Percentiles rank a stretch among this genome's conserved stretches.
Evolutionary conservation across 2,329 filamentous ascomycete species (phyloP).

Genomic region (Neopestalotiopsis rosae): DNA sequence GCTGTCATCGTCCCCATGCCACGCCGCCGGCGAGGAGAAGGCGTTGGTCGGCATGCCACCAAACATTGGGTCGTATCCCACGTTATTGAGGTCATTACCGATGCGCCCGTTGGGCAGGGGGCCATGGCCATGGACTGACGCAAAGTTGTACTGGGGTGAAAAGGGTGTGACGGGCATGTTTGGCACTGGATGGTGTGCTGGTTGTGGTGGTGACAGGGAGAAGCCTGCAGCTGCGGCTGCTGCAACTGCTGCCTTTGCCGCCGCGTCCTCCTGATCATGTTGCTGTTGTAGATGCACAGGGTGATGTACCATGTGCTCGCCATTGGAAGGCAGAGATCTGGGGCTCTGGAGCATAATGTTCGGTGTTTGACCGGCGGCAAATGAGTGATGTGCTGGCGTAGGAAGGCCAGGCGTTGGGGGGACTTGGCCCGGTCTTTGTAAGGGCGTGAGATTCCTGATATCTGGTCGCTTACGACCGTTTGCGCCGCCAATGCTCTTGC

Average conservation of each 20-base stretch:
- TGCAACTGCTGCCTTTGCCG: slow-evolving; percentile 39
- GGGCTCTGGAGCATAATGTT: slow-evolving; percentile 45
- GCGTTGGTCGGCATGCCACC: slow-evolving; percentile 58
- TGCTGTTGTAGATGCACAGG: slow-evolving; percentile 26
- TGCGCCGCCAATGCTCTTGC: slow-evolving; percentile 49
- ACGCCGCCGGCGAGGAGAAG: slow-evolving; percentile 57
- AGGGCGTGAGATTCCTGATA: slow-evolving; percentile 41
- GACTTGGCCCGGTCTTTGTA: slow-evolving; percentile 37
- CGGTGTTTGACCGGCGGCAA: slow-evolving; percentile 43
- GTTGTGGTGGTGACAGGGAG: slow-evolving; percentile 34
- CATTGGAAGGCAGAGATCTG: slow-evolving; percentile 41
- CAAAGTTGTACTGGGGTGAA: slow-evolving; percentile 49
- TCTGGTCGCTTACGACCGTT: slow-evolving; percentile 46
- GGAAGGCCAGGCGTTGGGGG: slow-evolving; percentile 36
- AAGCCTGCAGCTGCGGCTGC: slow-evolving; percentile 46
- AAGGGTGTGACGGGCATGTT: slow-evolving; percentile 41
- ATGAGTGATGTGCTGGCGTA: slow-evolving; percentile 42
- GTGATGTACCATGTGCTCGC: slow-evolving; percentile 35
- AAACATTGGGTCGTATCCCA: slow-evolving; percentile 66
- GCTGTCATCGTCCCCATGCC: slow-evolving; percentile 48
- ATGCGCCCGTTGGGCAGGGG: slow-evolving; percentile 1
- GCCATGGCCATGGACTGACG: slow-evolving; percentile 38
- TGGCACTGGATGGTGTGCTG: slow-evolving; percentile 34
- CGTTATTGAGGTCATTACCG: slow-evolving; percentile 33
- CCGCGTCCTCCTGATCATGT: slow-evolving; percentile 37